phyloP scores from a whole-genome alignment of 352 stramenopile species.

The Phytophthora pini region DNA sequence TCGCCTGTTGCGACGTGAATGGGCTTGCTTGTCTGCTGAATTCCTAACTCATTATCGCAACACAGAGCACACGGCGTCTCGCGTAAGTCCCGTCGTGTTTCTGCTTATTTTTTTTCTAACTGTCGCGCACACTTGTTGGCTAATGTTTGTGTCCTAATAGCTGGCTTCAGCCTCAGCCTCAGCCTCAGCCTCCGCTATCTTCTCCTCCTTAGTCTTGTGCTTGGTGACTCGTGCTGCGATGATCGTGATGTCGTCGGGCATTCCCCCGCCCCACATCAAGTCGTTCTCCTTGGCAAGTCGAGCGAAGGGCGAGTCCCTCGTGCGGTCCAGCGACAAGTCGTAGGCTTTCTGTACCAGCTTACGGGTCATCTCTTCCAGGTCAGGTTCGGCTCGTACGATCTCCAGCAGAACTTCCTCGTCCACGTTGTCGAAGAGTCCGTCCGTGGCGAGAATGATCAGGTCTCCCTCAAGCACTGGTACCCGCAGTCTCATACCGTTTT shows the following conservation, averaged over 20 bases:
- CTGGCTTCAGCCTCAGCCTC: constrained; percentile 3
- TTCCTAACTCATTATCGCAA: constrained; percentile 30
- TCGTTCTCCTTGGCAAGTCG: constrained; percentile 98
- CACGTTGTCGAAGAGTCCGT: constrained; percentile 98
- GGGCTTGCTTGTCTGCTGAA: constrained; percentile 1
- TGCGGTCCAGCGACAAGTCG: constrained; percentile 92
- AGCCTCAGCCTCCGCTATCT: constrained; percentile 30
- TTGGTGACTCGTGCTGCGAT: constrained; percentile 71
- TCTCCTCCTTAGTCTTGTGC: constrained; percentile 42
- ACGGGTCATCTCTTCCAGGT: constrained; percentile 80
- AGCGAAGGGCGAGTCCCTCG: constrained; percentile 95
- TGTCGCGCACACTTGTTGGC: constrained; percentile 11
- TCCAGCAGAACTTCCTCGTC: constrained; percentile 79
- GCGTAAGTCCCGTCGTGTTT: constrained; percentile 27
- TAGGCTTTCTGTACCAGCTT: constrained; percentile 87
- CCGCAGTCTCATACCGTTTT: constrained; percentile 91
- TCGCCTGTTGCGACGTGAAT: no score
- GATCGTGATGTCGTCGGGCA: constrained; percentile 92
- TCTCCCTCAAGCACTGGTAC: constrained; percentile 94
- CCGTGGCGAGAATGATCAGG: constrained; percentile 96
- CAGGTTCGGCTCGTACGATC: constrained; percentile 64
- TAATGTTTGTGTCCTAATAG: constrained; percentile 26
- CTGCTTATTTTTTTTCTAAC: constrained; percentile 30
- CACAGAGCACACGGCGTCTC: constrained; percentile 27
- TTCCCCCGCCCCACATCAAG: constrained; percentile 96